phyloP scores from a whole-genome alignment of 1,139 yeast genomes.

The Pichia sp. region DNA sequence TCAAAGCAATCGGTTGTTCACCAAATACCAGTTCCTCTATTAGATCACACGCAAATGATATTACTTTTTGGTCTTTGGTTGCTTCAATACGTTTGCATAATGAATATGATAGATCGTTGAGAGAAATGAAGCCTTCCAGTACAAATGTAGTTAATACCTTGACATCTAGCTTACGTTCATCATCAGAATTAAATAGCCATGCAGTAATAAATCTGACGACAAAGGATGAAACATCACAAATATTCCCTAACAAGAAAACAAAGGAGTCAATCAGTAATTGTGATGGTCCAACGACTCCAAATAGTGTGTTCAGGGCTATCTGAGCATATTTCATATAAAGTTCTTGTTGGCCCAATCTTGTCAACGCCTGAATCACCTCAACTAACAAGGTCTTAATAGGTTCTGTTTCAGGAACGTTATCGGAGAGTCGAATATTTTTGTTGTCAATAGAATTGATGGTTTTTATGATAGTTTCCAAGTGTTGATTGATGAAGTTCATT shows the following conservation, averaged over 20 bases:
- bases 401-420: constrained; percentile 17
- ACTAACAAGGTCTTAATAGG: constrained; percentile 59
- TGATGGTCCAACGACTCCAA: constrained; percentile 65
- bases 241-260: constrained; percentile 71
- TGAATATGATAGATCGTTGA: constrained; percentile 73
- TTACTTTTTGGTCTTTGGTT: constrained; percentile 50
- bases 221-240: constrained; percentile 80
- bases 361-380: constrained; percentile 64
- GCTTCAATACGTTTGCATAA: constrained; percentile 58
- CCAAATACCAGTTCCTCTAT: constrained; percentile 61
- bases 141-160: constrained; percentile 69
- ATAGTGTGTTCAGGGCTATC: constrained; percentile 74
- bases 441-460: constrained; percentile 25
- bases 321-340: constrained; percentile 79
- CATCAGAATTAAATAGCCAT: constrained; percentile 90
- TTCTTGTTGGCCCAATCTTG: constrained; percentile 56
- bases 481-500: constrained; percentile 31
- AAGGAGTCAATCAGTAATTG: constrained; percentile 72
- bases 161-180: constrained; percentile 78
- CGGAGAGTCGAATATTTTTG: constrained; percentile 37
- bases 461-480: constrained; percentile 41
- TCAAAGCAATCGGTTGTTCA: constrained; percentile 63
- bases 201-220: constrained; percentile 90
- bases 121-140: constrained; percentile 69
- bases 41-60: constrained; percentile 67